phyloP scores from a whole-genome alignment of 768 basidiomycete genomes.

The Clathrus columnatus region DNA sequence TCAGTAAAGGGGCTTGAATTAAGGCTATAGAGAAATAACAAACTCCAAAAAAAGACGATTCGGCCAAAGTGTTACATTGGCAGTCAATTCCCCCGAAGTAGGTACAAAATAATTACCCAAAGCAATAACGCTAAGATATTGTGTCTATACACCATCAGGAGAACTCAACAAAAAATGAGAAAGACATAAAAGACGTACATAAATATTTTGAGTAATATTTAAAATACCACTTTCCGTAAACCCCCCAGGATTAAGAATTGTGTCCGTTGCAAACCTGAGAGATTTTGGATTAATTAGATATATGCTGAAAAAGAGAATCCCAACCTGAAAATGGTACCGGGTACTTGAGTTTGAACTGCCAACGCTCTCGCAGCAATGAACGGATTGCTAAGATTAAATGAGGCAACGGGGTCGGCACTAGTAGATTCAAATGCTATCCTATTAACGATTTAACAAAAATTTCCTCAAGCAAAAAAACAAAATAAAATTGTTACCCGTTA shows the following conservation, averaged over 20 bases:
- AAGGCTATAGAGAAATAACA: slow-evolving; percentile 17
- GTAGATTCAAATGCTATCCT: slow-evolving; percentile 7
- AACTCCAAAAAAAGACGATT: slow-evolving; percentile 51
- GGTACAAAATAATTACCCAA: slow-evolving; percentile 51
- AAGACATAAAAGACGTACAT: slow-evolving; percentile 31
- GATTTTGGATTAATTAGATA: not conserved
- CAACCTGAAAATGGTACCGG: slow-evolving; percentile 47
- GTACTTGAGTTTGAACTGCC: slow-evolving; percentile 42
- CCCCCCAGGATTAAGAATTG: slow-evolving; percentile 34
- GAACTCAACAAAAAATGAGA: not conserved
- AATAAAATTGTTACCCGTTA: slow-evolving; percentile 40
- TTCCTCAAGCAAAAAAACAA: not conserved
- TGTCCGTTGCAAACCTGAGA: slow-evolving; percentile 6
- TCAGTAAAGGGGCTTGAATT: not conserved
- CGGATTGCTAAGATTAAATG: slow-evolving; percentile 18
- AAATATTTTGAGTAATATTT: slow-evolving; percentile 40
- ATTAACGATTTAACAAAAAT: not conserved
- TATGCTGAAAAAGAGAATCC: not conserved
- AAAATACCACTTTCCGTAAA: slow-evolving; percentile 39
- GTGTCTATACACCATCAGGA: slow-evolving; percentile 31
- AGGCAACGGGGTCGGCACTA: not conserved
- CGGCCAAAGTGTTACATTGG: slow-evolving; percentile 32
- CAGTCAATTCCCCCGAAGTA: slow-evolving; percentile 29
- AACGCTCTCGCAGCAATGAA: slow-evolving; percentile 45
- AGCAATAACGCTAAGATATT: slow-evolving; percentile 49